phyloP scores from a whole-genome alignment of 2,329 filamentous ascomycete species.

The Clarireedia paspali region DNA sequence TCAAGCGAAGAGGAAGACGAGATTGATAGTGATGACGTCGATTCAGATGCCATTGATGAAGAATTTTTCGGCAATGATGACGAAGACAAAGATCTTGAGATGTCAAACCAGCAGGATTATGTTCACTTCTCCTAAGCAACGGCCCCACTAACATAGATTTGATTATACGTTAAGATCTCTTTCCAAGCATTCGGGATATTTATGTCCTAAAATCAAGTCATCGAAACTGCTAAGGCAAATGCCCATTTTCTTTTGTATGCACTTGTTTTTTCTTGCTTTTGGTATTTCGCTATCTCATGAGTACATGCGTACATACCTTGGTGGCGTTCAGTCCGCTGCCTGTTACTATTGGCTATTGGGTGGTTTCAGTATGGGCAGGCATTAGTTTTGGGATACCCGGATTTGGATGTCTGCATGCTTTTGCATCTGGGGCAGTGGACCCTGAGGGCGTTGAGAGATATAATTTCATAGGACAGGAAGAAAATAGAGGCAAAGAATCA shows the following conservation, averaged over 20 bases:
- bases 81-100: slow-evolving; percentile 42
- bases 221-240: no score
- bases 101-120: slow-evolving; percentile 52
- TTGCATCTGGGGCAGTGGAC: neutral
- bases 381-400: slow-evolving; percentile 5
- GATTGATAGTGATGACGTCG: slow-evolving; percentile 68
- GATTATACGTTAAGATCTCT: neutral
- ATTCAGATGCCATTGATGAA: slow-evolving; percentile 63
- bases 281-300: neutral
- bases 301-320: neutral
- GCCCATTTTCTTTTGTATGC: neutral
- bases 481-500: slow-evolving; percentile 1
- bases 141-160: slow-evolving; percentile 9
- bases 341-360: neutral
- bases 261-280: neutral
- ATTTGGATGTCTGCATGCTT: neutral
- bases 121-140: slow-evolving; percentile 38
- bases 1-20: slow-evolving; percentile 67
- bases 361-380: neutral
- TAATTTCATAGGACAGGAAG: neutral
- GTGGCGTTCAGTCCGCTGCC: neutral
- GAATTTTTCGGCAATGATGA: slow-evolving; percentile 54
- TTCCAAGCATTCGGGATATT: neutral
- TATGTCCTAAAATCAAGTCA: neutral
- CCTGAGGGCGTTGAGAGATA: neutral